phyloP scores from a whole-genome alignment of 23 red algal genomes.

The Gracilaria vermiculophylla region DNA sequence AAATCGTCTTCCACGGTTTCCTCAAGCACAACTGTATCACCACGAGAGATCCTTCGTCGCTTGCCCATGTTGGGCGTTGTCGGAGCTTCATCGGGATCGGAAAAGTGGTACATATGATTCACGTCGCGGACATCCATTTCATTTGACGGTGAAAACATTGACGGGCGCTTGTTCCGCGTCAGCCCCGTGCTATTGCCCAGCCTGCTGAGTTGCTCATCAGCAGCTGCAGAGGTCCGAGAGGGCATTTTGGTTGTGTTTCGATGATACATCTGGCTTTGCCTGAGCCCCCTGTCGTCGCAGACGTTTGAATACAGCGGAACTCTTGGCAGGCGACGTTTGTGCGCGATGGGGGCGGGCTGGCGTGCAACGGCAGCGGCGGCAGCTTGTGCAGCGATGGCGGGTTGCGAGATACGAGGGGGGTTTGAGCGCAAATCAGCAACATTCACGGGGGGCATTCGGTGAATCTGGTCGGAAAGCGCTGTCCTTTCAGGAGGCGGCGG shows the following conservation, averaged over 20 bases:
- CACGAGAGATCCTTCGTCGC: constrained; percentile 17
- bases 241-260: constrained; percentile 36
- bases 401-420: neutral
- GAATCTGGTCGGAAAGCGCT: constrained; percentile 11
- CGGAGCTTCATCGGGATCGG: neutral
- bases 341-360: neutral
- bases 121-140: neutral
- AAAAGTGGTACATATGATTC: neutral
- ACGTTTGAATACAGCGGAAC: neutral
- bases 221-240: neutral
- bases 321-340: constrained; percentile 15
- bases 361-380: neutral
- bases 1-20: neutral
- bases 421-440: neutral
- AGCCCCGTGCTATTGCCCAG: too few species aligned
- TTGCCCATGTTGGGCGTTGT: neutral
- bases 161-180: neutral
- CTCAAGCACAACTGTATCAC: neutral
- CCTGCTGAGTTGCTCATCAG: neutral
- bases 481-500: neutral
- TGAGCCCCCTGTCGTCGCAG: neutral
- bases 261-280: constrained; percentile 18
- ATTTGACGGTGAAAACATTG: neutral
- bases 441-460: neutral
- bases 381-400: neutral